Evolutionary conservation across 129 eudicot species (phyloP).

Genomic region (Apium graveolens): DNA sequence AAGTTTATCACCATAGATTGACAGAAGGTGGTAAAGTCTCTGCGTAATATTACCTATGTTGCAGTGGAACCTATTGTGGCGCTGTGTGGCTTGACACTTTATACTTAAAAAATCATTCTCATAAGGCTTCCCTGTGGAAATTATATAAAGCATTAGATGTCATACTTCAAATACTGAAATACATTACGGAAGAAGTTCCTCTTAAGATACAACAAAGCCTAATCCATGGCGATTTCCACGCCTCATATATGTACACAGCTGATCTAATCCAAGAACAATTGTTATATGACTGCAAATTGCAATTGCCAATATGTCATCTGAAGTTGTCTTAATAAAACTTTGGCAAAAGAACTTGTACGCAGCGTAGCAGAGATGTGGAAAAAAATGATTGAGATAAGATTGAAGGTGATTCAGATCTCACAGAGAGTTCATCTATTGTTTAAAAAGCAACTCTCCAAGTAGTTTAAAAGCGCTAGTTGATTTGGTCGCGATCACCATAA

Average conservation of each 20-base stretch:
- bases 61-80: not conserved
- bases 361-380: too few relatives aligned
- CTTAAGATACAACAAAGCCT: not conserved
- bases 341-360: not conserved
- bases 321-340: not conserved
- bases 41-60: not conserved
- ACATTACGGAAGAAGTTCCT: not conserved
- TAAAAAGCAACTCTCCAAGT: too few relatives aligned
- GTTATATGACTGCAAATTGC: not conserved
- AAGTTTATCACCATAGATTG: not conserved
- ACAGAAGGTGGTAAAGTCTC: not conserved
- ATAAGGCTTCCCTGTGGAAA: not conserved
- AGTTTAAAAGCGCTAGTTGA: not conserved
- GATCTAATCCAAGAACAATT: not conserved
- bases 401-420: too few relatives aligned
- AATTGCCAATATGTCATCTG: not conserved
- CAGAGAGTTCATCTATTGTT: too few relatives aligned
- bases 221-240: not conserved
- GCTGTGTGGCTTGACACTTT: not conserved
- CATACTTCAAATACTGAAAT: not conserved
- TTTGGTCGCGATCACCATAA: not conserved
- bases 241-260: not conserved
- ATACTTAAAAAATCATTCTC: not conserved
- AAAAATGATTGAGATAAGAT: too few relatives aligned
- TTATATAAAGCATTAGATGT: not conserved